A percentile compares a stretch with the other conserved stretches of the same genome.
These are phyloP conservation scores for Cudoniella acicularis DNA, from an alignment of 495 filamentous ascomycete genomes.

Conservation along the genomic window DNA sequence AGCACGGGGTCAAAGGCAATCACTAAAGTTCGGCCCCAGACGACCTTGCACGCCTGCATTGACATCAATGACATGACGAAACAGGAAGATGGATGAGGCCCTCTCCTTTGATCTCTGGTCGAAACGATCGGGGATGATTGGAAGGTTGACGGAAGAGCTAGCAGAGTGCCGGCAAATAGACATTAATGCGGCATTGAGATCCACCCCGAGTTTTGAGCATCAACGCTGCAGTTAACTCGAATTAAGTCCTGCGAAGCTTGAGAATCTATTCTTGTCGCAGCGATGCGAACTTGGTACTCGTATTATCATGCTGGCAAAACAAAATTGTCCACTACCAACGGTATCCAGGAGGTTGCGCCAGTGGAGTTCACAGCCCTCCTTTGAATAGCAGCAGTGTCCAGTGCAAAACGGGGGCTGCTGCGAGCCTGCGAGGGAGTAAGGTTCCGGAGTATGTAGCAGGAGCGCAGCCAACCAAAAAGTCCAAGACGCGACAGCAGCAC, in stretches of 20 bases:
- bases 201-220: not conserved
- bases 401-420: too few relatives aligned
- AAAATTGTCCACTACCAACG: too few relatives aligned
- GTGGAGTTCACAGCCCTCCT: not conserved
- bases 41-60: not conserved
- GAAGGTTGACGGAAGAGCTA: too few relatives aligned
- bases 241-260: too few relatives aligned
- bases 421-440: too few relatives aligned
- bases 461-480: too few relatives aligned
- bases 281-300: too few relatives aligned
- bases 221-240: not conserved
- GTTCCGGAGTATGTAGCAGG: too few relatives aligned
- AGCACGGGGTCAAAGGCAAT: not conserved
- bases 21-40: not conserved
- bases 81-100: not conserved
- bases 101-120: not conserved
- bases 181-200: not conserved
- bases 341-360: too few relatives aligned
- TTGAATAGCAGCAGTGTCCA: not conserved
- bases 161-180: not conserved
- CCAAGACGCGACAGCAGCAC: too few relatives aligned
- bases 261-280: not conserved
- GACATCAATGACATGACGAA: not conserved
- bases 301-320: too few relatives aligned
- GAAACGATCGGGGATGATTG: not conserved